These are phyloP conservation scores for Schoenoplectus triqueter DNA, from an alignment of 202 grass and related monocot species.

Conservation along the genomic window DNA sequence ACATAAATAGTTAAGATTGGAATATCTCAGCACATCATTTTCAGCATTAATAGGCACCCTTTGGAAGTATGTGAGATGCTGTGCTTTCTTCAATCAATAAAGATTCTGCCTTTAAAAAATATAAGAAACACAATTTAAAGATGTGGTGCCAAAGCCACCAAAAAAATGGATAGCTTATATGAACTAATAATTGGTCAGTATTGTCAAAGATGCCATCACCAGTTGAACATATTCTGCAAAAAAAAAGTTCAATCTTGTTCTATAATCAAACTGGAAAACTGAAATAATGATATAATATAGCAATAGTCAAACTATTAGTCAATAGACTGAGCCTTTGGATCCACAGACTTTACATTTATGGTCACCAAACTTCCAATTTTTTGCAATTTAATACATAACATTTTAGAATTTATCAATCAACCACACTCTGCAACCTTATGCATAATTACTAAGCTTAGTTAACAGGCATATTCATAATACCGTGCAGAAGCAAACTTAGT, in stretches of 20 bases:
- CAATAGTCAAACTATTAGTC: not conserved
- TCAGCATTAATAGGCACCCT: slow-evolving; percentile 24
- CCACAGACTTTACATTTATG: not conserved
- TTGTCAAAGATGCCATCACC: slow-evolving; percentile 27
- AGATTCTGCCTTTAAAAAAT: slow-evolving; percentile 30
- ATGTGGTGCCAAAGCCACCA: slow-evolving; percentile 27
- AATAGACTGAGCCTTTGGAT: slow-evolving; percentile 1
- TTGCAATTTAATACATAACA: slow-evolving; percentile 10
- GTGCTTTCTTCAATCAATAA: slow-evolving; percentile 29
- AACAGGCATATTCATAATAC: not conserved
- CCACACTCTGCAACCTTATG: not conserved
- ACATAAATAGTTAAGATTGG: slow-evolving; percentile 21
- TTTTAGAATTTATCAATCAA: slow-evolving; percentile 32
- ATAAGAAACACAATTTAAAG: slow-evolving; percentile 37
- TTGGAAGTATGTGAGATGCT: slow-evolving; percentile 37
- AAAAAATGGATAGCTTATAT: not conserved
- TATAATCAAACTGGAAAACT: slow-evolving; percentile 11
- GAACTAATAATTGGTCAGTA: slow-evolving; percentile 26
- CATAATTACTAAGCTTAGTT: slow-evolving; percentile 8
- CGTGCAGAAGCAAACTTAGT: not conserved
- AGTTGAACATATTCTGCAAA: slow-evolving; percentile 31
- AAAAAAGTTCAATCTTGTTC: not conserved
- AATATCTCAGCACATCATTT: slow-evolving; percentile 31
- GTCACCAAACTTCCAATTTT: not conserved
- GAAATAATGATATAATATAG: slow-evolving; percentile 24